Evolutionary conservation across 2,329 filamentous ascomycete species (phyloP).

Genomic region (Colletotrichum acutatum): DNA sequence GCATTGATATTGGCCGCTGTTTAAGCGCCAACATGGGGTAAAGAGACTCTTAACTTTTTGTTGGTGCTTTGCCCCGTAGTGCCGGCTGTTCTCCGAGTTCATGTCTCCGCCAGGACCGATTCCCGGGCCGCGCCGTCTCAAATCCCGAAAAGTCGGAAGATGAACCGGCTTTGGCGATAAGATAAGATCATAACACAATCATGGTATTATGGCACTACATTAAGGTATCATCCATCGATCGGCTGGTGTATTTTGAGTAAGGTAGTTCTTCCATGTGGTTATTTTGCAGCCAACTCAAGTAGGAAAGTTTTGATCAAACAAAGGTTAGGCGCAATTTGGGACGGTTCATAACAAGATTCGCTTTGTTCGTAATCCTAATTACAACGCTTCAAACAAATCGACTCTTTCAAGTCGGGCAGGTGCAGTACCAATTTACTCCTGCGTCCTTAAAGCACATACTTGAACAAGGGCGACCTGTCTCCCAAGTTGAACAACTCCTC

Average conservation of each 20-base stretch:
- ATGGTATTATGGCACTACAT: no score
- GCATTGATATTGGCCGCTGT: neutral
- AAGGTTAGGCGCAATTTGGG: neutral
- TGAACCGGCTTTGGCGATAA: slow-evolving; percentile 3
- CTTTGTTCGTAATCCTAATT: neutral
- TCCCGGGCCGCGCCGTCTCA: slow-evolving; percentile 1
- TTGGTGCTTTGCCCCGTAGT: neutral
- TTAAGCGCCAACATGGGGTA: neutral
- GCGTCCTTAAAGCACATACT: slow-evolving; percentile 22
- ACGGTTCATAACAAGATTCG: neutral
- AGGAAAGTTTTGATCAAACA: neutral
- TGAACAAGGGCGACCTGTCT: slow-evolving; percentile 42
- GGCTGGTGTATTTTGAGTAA: no score
- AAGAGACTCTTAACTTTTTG: neutral
- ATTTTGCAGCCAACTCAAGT: neutral
- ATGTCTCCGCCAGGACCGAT: neutral
- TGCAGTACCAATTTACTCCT: neutral
- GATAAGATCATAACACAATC: neutral
- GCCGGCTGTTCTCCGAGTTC: slow-evolving; percentile 10
- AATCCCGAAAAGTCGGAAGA: neutral
- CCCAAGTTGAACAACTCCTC: slow-evolving; percentile 46
- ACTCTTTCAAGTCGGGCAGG: neutral
- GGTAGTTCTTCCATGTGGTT: no score
- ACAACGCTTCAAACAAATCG: neutral
- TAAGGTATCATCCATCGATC: neutral